These are phyloP conservation scores for Fusarium sp. DNA, from an alignment of 2,329 filamentous ascomycete genomes.

Conservation along the genomic window DNA sequence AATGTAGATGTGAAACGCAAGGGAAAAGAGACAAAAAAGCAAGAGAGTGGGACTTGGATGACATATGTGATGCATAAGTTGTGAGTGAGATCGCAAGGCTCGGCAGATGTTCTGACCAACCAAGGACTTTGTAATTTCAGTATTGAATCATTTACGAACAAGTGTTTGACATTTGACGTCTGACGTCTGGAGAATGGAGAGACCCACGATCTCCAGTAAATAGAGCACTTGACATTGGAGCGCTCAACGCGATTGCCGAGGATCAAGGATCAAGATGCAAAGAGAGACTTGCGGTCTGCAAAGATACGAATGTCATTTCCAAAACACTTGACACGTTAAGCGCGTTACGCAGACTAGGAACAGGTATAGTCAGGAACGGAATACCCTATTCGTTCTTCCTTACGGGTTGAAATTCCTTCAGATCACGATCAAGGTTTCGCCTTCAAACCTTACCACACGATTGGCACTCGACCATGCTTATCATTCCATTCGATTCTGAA, in stretches of 20 bases:
- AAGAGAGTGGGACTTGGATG: slow-evolving; percentile 17
- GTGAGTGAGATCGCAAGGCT: slow-evolving; percentile 24
- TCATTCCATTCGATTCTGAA: slow-evolving; percentile 4
- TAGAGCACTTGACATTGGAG: background rate
- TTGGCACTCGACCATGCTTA: background rate
- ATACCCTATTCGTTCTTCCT: slow-evolving; percentile 5
- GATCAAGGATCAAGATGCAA: background rate
- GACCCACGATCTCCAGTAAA: slow-evolving; percentile 2
- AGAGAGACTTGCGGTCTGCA: slow-evolving; percentile 1
- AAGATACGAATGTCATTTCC: background rate
- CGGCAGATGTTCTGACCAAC: slow-evolving; percentile 29
- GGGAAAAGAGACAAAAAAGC: background rate
- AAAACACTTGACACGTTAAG: slow-evolving; percentile 3
- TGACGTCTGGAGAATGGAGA: slow-evolving; percentile 1
- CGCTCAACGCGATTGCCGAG: slow-evolving; percentile 2
- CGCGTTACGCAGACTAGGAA: slow-evolving; percentile 29
- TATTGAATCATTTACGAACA: slow-evolving; percentile 1
- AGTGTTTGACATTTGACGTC: background rate
- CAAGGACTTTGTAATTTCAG: background rate
- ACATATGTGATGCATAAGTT: slow-evolving; percentile 33
- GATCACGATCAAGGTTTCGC: slow-evolving; percentile 1
- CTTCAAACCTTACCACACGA: background rate
- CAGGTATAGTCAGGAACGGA: slow-evolving; percentile 33
- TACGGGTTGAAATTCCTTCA: background rate
- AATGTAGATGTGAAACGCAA: slow-evolving; percentile 1